Conservation (phyloP, 2,329 filamentous ascomycete species). For the Rhynchosporium graminicola region DNA sequence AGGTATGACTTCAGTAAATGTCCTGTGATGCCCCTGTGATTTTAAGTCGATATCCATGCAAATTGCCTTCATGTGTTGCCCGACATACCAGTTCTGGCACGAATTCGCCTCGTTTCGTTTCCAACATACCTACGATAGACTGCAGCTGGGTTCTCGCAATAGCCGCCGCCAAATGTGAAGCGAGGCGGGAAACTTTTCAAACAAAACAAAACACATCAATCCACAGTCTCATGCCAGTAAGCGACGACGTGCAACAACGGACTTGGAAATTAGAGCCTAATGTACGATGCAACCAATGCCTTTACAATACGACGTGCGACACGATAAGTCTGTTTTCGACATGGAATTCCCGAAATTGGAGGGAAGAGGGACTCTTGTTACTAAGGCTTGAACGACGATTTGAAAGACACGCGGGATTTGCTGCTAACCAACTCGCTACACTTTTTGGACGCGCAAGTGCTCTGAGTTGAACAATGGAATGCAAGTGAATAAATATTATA, state of each 20-base stretch:
- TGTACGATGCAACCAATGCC: constrained; percentile 16
- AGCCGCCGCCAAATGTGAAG: background rate
- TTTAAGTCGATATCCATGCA: too few species aligned
- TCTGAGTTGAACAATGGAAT: too few species aligned
- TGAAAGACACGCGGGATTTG: background rate
- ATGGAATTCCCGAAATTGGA: background rate
- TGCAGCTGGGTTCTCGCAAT: too few species aligned
- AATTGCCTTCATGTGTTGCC: too few species aligned
- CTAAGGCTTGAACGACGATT: background rate
- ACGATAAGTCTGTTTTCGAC: background rate
- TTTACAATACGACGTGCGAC: constrained; percentile 16
- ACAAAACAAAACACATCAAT: constrained; percentile 6
- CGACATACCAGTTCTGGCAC: too few species aligned
- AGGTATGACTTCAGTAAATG: too few species aligned
- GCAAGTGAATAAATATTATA: too few species aligned
- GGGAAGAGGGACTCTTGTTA: background rate
- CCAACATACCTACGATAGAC: too few species aligned
- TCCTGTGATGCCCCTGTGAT: too few species aligned
- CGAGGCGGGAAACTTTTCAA: background rate
- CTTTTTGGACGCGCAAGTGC: background rate
- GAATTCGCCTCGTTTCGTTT: too few species aligned
- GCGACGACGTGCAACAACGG: constrained; percentile 6
- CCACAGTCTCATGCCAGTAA: constrained; percentile 10
- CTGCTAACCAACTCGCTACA: background rate
- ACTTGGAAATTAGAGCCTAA: background rate